phyloP scores from a whole-genome alignment of 2,329 filamentous ascomycete genomes.

The Trichoderma sp. region DNA sequence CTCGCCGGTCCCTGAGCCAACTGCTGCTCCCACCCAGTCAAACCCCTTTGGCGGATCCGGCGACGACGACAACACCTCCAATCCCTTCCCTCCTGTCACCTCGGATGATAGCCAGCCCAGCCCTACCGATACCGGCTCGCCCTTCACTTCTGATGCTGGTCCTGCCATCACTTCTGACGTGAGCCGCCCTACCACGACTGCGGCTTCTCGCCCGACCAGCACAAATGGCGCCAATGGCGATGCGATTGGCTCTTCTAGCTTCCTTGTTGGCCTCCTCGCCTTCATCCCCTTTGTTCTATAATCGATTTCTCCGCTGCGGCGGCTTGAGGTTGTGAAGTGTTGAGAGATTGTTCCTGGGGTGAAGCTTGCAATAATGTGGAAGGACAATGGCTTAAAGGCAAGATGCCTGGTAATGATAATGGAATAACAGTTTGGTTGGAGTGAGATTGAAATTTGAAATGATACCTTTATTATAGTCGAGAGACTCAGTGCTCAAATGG shows the following conservation, averaged over 20 bases:
- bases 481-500: neutral
- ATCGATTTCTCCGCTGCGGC: neutral
- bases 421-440: neutral
- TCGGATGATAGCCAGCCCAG: neutral
- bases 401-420: neutral
- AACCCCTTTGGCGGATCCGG: slow-evolving; percentile 19
- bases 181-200: neutral
- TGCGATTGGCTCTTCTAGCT: slow-evolving; percentile 27
- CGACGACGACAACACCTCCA: neutral
- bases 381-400: neutral
- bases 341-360: too few relatives aligned
- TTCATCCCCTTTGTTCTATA: slow-evolving; percentile 34
- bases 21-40: slow-evolving; percentile 1
- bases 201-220: neutral
- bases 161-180: neutral
- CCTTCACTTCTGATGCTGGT: neutral
- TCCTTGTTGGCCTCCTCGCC: slow-evolving; percentile 32
- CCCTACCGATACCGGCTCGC: neutral
- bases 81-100: neutral
- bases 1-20: slow-evolving; percentile 12
- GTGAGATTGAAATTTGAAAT: neutral
- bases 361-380: neutral
- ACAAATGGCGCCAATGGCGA: slow-evolving; percentile 6
- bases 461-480: slow-evolving; percentile 10
- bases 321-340: neutral